These are phyloP conservation scores for Schoenoplectus tabernaemontani DNA, from an alignment of 202 grass and related monocot genomes.

Conservation along the genomic window DNA sequence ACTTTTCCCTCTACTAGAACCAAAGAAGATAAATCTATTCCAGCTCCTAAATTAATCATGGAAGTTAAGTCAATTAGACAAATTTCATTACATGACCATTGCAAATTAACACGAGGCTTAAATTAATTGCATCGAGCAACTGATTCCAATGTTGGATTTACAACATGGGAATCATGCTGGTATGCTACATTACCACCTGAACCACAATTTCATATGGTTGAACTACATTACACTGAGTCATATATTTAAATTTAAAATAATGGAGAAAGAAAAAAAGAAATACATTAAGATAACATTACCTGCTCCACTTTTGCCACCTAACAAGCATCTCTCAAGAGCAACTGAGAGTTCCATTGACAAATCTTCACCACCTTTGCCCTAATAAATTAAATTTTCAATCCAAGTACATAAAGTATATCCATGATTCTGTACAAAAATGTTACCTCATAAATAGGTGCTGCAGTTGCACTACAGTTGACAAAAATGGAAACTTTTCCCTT, in stretches of 20 bases:
- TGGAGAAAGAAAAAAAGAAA: neutral
- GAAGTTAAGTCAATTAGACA: slow-evolving; percentile 10
- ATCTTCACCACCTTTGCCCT: slow-evolving; percentile 93
- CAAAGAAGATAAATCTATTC: slow-evolving; percentile 77
- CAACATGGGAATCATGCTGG: neutral
- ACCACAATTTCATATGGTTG: neutral
- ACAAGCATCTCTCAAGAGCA: slow-evolving; percentile 74
- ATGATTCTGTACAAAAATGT: slow-evolving; percentile 20
- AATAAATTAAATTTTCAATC: slow-evolving; percentile 18
- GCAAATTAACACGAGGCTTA: neutral
- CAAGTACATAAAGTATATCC: slow-evolving; percentile 15
- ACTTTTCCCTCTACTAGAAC: slow-evolving; percentile 71
- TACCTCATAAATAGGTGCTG: slow-evolving; percentile 75
- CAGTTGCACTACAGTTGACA: slow-evolving; percentile 71
- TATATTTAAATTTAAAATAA: neutral
- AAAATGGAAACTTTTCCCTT: slow-evolving; percentile 85
- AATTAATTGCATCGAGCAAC: neutral
- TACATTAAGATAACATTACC: slow-evolving; percentile 31
- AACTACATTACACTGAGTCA: neutral
- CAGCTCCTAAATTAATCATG: slow-evolving; percentile 52
- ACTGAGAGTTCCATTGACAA: slow-evolving; percentile 76
- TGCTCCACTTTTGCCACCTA: slow-evolving; percentile 83
- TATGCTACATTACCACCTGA: too few species aligned
- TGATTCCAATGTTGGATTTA: neutral
- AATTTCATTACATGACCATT: neutral